Percentiles rank a stretch among this genome's conserved stretches.
Conservation (phyloP, 257 asterid genomes). For the Eucommia ulmoides region DNA sequence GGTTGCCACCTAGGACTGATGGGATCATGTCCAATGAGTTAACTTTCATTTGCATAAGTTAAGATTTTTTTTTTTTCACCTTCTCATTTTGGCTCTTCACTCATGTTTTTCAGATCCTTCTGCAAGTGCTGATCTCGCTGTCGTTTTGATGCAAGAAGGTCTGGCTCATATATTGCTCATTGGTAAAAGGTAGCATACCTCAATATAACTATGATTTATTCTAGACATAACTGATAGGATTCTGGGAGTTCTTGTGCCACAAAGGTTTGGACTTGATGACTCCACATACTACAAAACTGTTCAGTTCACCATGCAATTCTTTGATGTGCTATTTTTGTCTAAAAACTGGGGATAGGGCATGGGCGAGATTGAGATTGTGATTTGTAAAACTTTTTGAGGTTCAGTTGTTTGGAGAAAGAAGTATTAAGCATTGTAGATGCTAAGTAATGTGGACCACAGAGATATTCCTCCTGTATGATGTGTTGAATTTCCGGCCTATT, state of each 20-base stretch:
- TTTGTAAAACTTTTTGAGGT: no score
- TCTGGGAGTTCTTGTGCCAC: neutral
- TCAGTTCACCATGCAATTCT: neutral
- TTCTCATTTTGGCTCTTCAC: slow-evolving; percentile 16
- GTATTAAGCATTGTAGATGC: no score
- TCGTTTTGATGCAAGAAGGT: slow-evolving; percentile 97
- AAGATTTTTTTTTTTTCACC: no score
- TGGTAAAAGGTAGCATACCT: slow-evolving; percentile 61
- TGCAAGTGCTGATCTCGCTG: slow-evolving; percentile 89
- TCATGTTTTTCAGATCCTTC: slow-evolving; percentile 55
- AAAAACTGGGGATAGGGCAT: no score
- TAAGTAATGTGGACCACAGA: no score
- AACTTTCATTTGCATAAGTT: no score
- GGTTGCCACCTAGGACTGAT: no score
- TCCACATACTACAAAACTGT: neutral
- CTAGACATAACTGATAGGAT: slow-evolving; percentile 1
- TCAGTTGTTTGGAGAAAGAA: no score
- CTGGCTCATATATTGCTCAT: slow-evolving; percentile 70
- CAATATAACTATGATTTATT: slow-evolving; percentile 3
- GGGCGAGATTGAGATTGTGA: no score
- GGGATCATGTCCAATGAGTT: no score
- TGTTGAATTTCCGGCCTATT: no score
- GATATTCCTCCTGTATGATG: no score
- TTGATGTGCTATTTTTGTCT: neutral
- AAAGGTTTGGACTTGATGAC: neutral